These are phyloP conservation scores for Mortierella hygrophila DNA, from an alignment of 192 early-diverging fungal genomes.

Conservation along the genomic window DNA sequence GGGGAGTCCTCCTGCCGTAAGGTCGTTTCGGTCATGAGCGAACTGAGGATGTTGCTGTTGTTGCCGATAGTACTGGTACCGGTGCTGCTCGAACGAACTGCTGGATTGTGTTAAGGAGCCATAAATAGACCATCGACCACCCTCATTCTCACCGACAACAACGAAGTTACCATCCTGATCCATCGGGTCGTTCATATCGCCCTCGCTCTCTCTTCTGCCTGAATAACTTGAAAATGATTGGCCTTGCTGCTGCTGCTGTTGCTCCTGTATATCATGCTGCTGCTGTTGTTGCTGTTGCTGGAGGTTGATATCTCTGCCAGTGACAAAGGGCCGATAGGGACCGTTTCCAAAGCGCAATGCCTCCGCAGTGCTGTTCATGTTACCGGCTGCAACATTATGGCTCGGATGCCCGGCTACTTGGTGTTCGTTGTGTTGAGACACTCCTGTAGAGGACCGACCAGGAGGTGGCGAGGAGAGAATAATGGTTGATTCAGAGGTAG, in stretches of 20 bases:
- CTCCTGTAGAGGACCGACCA: slow-evolving; percentile 5
- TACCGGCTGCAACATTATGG: not conserved
- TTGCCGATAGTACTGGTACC: slow-evolving; percentile 6
- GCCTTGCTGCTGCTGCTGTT: not conserved
- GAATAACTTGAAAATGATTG: not conserved
- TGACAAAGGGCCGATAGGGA: slow-evolving; percentile 35
- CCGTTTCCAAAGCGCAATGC: slow-evolving; percentile 3
- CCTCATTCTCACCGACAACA: not conserved
- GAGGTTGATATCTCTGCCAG: slow-evolving; percentile 21
- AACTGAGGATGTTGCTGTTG: not conserved
- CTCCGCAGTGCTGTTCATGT: not conserved
- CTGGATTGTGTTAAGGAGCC: slow-evolving; percentile 14
- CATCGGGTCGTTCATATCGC: not conserved
- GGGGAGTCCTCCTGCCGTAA: not conserved
- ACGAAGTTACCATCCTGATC: slow-evolving; percentile 9
- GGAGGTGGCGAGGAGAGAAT: slow-evolving; percentile 45
- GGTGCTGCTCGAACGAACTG: slow-evolving; percentile 25
- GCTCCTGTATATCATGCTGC: not conserved
- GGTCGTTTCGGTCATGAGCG: not conserved
- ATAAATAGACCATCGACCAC: slow-evolving; percentile 29
- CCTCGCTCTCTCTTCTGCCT: not conserved
- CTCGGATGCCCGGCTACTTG: not conserved
- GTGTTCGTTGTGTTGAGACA: not conserved
- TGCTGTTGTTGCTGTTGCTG: slow-evolving; percentile 18
- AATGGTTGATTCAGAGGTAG: slow-evolving; percentile 34